phyloP scores from a whole-genome alignment of 1,284 basidiomycete species.

The Fomitopsis betulina region DNA sequence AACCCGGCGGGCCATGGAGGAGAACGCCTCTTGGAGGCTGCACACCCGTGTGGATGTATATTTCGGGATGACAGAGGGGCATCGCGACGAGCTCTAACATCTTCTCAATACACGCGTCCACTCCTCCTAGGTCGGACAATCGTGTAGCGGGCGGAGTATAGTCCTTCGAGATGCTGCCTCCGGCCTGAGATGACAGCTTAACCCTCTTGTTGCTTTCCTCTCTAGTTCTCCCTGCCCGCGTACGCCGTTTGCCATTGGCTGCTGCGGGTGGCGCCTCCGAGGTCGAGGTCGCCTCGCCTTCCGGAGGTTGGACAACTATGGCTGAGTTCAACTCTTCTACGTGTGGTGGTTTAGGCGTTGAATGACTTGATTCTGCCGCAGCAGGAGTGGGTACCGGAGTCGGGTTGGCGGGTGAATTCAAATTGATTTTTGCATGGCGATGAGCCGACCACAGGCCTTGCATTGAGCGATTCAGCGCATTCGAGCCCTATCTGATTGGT shows the following conservation, averaged over 20 bases:
- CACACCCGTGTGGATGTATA: slow-evolving; percentile 91
- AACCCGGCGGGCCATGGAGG: slow-evolving; percentile 93
- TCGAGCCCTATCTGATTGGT: slow-evolving; percentile 60
- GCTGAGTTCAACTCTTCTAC: background rate
- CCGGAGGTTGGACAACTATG: slow-evolving; percentile 5
- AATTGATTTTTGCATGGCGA: slow-evolving; percentile 55
- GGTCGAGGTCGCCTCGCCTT: slow-evolving; percentile 7
- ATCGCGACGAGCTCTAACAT: slow-evolving; percentile 94
- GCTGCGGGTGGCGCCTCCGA: slow-evolving; percentile 21
- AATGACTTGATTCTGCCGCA: slow-evolving; percentile 25
- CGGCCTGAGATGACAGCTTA: slow-evolving; percentile 28
- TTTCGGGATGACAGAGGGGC: slow-evolving; percentile 93
- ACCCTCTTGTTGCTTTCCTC: slow-evolving; percentile 55
- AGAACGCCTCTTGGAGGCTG: slow-evolving; percentile 93
- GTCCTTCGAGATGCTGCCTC: slow-evolving; percentile 42
- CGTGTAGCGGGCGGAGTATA: slow-evolving; percentile 65
- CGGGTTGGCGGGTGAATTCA: slow-evolving; percentile 41
- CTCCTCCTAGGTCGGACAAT: slow-evolving; percentile 85
- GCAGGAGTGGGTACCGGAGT: slow-evolving; percentile 17
- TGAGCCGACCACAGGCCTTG: slow-evolving; percentile 72
- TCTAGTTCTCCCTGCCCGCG: slow-evolving; percentile 41
- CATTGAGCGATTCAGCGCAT: slow-evolving; percentile 71
- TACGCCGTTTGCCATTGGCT: slow-evolving; percentile 50
- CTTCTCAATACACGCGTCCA: slow-evolving; percentile 84
- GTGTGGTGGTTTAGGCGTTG: slow-evolving; percentile 4